Evolutionary conservation across 805 yeast genomes (phyloP).

Genomic region (Pichia californica): DNA sequence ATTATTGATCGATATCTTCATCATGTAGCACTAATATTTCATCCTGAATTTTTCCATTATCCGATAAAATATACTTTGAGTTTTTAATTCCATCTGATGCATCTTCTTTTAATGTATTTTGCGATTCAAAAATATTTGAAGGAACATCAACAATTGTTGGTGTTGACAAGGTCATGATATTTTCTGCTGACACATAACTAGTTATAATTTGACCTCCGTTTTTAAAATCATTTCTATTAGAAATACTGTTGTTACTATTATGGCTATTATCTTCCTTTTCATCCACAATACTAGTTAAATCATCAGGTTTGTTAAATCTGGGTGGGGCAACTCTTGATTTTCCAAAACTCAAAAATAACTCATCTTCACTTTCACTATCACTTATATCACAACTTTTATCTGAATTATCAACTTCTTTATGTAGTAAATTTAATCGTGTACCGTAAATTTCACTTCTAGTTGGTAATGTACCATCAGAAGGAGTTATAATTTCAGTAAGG

Average conservation of each 20-base stretch:
- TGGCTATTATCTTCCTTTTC: neutral
- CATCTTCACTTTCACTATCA: constrained; percentile 7
- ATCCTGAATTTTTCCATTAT: neutral
- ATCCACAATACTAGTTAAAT: neutral
- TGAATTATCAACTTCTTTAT: neutral
- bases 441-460: constrained; percentile 13
- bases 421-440: constrained; percentile 9
- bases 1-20: neutral
- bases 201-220: neutral
- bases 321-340: neutral
- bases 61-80: neutral
- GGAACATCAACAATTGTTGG: constrained; percentile 15
- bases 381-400: neutral
- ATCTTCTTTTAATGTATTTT: neutral
- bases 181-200: neutral
- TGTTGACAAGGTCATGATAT: constrained; percentile 1
- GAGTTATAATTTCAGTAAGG: neutral
- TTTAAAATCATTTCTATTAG: neutral
- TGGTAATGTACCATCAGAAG: neutral
- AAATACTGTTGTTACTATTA: neutral
- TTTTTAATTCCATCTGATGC: too few species aligned
- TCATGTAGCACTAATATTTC: constrained; percentile 10
- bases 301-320: neutral
- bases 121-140: constrained; percentile 6
- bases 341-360: constrained; percentile 11